A percentile compares a stretch with the other conserved stretches of the same genome.
Evolutionary conservation across 805 yeast species (phyloP).

Genomic region (Schizosaccharomyces octosporus): DNA sequence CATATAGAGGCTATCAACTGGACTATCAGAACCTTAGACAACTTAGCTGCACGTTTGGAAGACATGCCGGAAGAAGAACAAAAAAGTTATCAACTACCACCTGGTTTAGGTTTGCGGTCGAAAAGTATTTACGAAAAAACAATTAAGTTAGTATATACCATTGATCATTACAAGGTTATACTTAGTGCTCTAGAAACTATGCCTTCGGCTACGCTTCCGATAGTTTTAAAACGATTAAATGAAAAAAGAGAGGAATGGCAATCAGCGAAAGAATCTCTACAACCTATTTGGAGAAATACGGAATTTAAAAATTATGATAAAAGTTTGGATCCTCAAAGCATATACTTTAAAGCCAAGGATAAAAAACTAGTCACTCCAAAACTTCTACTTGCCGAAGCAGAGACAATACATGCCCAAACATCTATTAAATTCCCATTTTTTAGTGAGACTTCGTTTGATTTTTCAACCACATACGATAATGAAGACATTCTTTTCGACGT

Average conservation of each 20-base stretch:
- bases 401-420: background rate
- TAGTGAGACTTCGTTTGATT: slow-evolving; percentile 48
- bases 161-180: slow-evolving; percentile 86
- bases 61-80: slow-evolving; percentile 83
- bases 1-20: slow-evolving; percentile 85
- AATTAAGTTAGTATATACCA: slow-evolving; percentile 73
- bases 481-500: slow-evolving; percentile 43
- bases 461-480: slow-evolving; percentile 42
- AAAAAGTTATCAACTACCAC: slow-evolving; percentile 61
- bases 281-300: slow-evolving; percentile 94
- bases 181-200: slow-evolving; percentile 86
- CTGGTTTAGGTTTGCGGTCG: slow-evolving; percentile 81
- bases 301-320: slow-evolving; percentile 87
- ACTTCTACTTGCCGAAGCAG: slow-evolving; percentile 52
- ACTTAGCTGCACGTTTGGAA: slow-evolving; percentile 79
- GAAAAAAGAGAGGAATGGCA: slow-evolving; percentile 99
- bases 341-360: slow-evolving; percentile 91
- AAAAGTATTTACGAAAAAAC: slow-evolving; percentile 82
- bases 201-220: slow-evolving; percentile 87
- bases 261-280: slow-evolving; percentile 94
- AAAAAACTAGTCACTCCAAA: slow-evolving; percentile 75
- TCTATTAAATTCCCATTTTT: background rate
- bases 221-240: slow-evolving; percentile 72
- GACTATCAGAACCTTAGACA: slow-evolving; percentile 84
- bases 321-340: slow-evolving; percentile 81